Evolutionary conservation across 2,329 filamentous ascomycete species (phyloP), one percentile per base, ranked within the genome.

Genomic region (Paecilomyces sp.): DNA sequence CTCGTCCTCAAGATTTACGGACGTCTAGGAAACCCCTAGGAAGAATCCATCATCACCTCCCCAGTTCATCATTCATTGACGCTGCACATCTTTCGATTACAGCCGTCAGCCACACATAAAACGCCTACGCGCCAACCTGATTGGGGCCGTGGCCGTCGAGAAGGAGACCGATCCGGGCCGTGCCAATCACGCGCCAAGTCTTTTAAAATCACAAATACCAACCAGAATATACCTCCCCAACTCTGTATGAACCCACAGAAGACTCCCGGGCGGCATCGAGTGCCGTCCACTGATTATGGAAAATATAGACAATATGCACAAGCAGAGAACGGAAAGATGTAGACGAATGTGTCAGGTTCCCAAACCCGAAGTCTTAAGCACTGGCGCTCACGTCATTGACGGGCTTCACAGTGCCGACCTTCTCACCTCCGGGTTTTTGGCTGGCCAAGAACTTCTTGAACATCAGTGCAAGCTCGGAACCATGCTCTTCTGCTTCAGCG

Each of bases 391-490:
- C 74, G 11, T 68, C 70, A 13, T 74, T 71, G 6, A 69, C 68
- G 60, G 64, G 72, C 67, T 73, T 74, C 51, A 66, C 67, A 56
- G 66, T 66, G 56, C 59, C 66, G 71, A 66, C 70, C 65, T 62
- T 62, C 63, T 68, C 61, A 41, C 57, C 57, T 15, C 68, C 68
- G 50, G 66, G 50, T 60, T 72, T 70, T 58, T 73, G 72, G 28
- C 71, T 70, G 34, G 73, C 72, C 30, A 76, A 61, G 65, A 74
- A 76, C 60, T 68, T 73, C 67, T 76, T 72, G 66, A 76, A 76
- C 73, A 76, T 76, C 54, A 72, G 66, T 3, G 72, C 72, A 60
- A 76, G 75, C 56, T 74, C 70, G 60, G 66, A 69, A 59, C 88
- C 88, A 4, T 73, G 72, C 52, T 69, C 66, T 64, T 71, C 67